phyloP scores from a whole-genome alignment of 495 filamentous ascomycete genomes.

The Penicillium argentinense region DNA sequence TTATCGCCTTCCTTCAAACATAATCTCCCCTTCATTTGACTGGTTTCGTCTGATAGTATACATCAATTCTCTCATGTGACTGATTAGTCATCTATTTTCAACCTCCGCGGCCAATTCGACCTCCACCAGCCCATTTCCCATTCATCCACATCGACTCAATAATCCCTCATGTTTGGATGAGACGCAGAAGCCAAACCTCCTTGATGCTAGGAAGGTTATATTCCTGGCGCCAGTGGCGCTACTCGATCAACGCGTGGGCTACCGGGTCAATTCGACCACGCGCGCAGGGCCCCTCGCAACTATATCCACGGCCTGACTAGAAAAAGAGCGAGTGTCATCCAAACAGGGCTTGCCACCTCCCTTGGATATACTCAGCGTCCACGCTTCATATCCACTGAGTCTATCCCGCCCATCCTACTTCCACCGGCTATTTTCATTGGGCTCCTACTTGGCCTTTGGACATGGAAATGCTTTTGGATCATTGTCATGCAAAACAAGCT shows the following conservation, averaged over 20 bases:
- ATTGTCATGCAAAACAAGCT: conserved; percentile 81
- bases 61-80: conserved; percentile 2
- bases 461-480: conserved; percentile 81
- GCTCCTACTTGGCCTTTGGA: conserved; percentile 66
- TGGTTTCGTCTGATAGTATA: no score
- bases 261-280: not conserved
- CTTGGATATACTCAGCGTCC: not conserved
- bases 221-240: not conserved
- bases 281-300: not conserved
- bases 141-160: not conserved
- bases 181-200: not conserved
- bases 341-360: not conserved
- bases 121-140: not conserved
- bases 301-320: not conserved
- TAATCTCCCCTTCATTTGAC: no score
- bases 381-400: conserved; percentile 15
- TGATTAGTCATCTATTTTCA: not conserved
- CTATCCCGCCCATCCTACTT: conserved; percentile 54
- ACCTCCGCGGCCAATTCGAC: not conserved
- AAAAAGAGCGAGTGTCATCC: not conserved
- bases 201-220: not conserved
- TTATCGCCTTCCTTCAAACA: no score
- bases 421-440: conserved; percentile 68
- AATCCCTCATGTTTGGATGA: not conserved
- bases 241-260: not conserved